A percentile compares a stretch with the other conserved stretches of the same genome.
phyloP scores from a whole-genome alignment of 192 early-diverging fungal genomes.

The Podila clonocystis region DNA sequence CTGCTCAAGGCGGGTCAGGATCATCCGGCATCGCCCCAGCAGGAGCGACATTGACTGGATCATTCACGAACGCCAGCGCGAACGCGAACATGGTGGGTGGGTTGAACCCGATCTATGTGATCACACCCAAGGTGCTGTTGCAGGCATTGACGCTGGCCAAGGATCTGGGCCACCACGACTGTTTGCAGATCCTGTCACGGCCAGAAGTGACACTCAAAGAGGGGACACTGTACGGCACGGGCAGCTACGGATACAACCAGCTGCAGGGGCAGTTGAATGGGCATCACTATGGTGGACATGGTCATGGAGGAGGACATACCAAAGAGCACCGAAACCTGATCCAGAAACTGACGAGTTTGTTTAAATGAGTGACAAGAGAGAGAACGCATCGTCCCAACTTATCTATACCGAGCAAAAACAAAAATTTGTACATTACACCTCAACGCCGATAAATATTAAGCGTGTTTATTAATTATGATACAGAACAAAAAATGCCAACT shows the following conservation, averaged over 20 bases:
- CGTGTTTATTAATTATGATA: no score
- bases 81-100: slow-evolving; percentile 49
- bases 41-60: slow-evolving; percentile 17
- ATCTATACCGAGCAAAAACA: not conserved
- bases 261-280: slow-evolving; percentile 12
- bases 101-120: slow-evolving; percentile 35
- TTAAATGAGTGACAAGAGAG: slow-evolving; percentile 16
- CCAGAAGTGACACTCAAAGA: slow-evolving; percentile 46
- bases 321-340: slow-evolving; percentile 47
- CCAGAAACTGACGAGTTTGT: slow-evolving; percentile 45
- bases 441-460: no score
- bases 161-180: slow-evolving; percentile 40
- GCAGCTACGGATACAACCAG: slow-evolving; percentile 49
- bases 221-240: slow-evolving; percentile 45
- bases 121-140: slow-evolving; percentile 41
- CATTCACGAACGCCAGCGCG: slow-evolving; percentile 44
- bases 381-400: not conserved
- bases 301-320: slow-evolving; percentile 19
- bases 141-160: slow-evolving; percentile 45
- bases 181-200: slow-evolving; percentile 39
- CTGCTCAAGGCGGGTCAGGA: slow-evolving; percentile 29
- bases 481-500: no score
- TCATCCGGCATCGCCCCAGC: not conserved
- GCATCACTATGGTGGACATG: slow-evolving; percentile 17
- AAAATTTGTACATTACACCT: not conserved